Base-by-base conservation (phyloP, 768 basidiomycete species). In the Suillus decipiens region DNA sequence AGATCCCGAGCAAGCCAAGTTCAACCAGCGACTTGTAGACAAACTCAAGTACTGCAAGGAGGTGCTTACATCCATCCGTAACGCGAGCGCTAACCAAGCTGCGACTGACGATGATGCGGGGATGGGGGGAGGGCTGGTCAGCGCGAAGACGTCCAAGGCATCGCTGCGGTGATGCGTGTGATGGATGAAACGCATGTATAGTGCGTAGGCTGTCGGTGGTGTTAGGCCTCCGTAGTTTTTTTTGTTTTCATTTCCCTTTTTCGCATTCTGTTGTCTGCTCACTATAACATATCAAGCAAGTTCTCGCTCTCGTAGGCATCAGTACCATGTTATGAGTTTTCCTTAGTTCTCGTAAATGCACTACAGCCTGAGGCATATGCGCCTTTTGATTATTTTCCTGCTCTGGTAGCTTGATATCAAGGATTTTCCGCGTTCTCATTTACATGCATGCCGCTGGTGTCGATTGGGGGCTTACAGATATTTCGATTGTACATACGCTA, bases 31-130 rank as follows among this genome's bases (percentile, higher is more conserved):
- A 60, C 74, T 95, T 41, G 74, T 94, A 37, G 89, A 89, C 66
- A 94, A 94, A 78, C 82, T 95, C 68, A 88, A 88, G 75, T 95
- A 92, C 74, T 92, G 89, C 80, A 89, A 89, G 72, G 93, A 95
- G 73, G 90, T 95, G 39, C 80, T 95, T 55, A 74, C 82, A 61
- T 88, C 86, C 64, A 93, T 93, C 66, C 79, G 81, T 60, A 84
- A 82, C 59, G 88, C 87, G 50, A 88, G 84, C 68, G 81, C 76
- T 2, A 75, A 75, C 33, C 78, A 75, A 28, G 68, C 47, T 5
- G 53, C 63, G n/a, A 54, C 41, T 48, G 65, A 64, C 6, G 67
- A 65, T 10, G 66, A 63, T 10, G 69, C 59, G 8, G 63, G 59
- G 3, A 51, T 60, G 39, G 59, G 61, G 3, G 36, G 64, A 60